A percentile compares a stretch with the other conserved stretches of the same genome.
Evolutionary conservation across 176 grass and related monocot genomes (phyloP).

Genomic region (Raddia guianensis): DNA sequence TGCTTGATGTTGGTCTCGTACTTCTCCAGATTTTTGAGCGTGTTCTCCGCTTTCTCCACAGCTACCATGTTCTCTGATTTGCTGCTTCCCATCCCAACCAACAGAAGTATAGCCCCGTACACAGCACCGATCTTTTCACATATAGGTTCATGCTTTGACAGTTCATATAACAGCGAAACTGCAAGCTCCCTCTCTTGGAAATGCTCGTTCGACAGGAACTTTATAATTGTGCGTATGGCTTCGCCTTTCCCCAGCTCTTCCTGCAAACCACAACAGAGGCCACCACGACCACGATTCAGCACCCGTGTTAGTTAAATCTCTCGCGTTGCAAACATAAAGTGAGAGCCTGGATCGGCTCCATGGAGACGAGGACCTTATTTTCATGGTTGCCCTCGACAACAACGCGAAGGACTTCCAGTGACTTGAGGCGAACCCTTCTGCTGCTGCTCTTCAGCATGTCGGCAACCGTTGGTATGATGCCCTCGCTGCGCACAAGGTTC

Average conservation of each 20-base stretch:
- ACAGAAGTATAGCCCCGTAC: slow-evolving; percentile 69
- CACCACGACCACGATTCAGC: no score
- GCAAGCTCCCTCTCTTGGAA: slow-evolving; percentile 75
- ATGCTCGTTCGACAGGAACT: slow-evolving; percentile 68
- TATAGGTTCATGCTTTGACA: slow-evolving; percentile 52
- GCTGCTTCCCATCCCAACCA: slow-evolving; percentile 82
- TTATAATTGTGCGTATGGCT: slow-evolving; percentile 74
- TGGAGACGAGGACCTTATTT: slow-evolving; percentile 40
- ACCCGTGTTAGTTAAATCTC: background rate
- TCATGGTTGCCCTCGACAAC: slow-evolving; percentile 57
- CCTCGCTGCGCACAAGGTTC: slow-evolving; percentile 49
- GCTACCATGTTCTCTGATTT: slow-evolving; percentile 61
- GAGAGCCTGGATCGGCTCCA: background rate
- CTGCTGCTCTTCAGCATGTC: slow-evolving; percentile 64
- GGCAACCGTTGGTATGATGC: slow-evolving; percentile 42
- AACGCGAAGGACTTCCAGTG: slow-evolving; percentile 45
- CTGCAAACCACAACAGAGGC: slow-evolving; percentile 31
- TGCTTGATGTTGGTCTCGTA: slow-evolving; percentile 73
- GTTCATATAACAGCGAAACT: slow-evolving; percentile 59
- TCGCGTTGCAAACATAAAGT: no score
- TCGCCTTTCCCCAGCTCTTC: slow-evolving; percentile 66
- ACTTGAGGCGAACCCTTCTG: slow-evolving; percentile 56
- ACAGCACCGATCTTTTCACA: slow-evolving; percentile 63
- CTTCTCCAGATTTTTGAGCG: slow-evolving; percentile 69
- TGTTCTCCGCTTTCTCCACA: slow-evolving; percentile 72